Evolutionary conservation across 2,329 filamentous ascomycete species (phyloP), one percentile per base, ranked within the genome.

Genomic region (Pseudonectria foliicola): DNA sequence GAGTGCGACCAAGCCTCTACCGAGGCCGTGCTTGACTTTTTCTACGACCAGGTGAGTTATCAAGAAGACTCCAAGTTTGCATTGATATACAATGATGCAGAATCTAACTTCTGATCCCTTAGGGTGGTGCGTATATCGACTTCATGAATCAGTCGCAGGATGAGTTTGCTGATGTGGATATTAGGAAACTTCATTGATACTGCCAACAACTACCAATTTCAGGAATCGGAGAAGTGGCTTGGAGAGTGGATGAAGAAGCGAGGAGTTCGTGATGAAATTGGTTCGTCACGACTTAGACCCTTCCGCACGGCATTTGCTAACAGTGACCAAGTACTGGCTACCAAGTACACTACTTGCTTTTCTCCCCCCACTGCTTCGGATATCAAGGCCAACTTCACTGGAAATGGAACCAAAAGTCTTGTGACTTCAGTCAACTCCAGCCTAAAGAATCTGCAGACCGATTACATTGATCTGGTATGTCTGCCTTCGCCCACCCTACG

Each of bases 121-220:
- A 48, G 55, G 55, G 57, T 48, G 49, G 52, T 54, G 13, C 18
- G 48, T 42, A 6, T 15, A 2, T 13, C 15, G 10, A 25, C 24
- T 15, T 18, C 18, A 21, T 21, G 5, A 8, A 5, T 8, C 5
- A 21, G 5, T 21, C 18, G 5, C 5, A 6, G 5, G 18, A 21
- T 21, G 18, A 21, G 18, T 25, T 13, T 25, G 10, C 18, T 21
- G 8, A 21, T 21, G 18, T 21, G 5, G 8, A 21, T 29, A 8
- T 13, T 25, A 38, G 82, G 82, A 15, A 86, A 86, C 60, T 85
- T 86, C 56, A 79, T 86, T 50, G 82, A 86, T 54, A 84, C 79
- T 0, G 52, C 79, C 39, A 82, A 77, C 61, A 80, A 79, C 55
- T 85, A 85, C 59, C 80, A 82, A 46, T 61, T 66, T 35, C 67